A percentile compares a stretch with the other conserved stretches of the same genome.
Conservation (phyloP, 768 basidiomycete species). For the Amylocystis lapponica region DNA sequence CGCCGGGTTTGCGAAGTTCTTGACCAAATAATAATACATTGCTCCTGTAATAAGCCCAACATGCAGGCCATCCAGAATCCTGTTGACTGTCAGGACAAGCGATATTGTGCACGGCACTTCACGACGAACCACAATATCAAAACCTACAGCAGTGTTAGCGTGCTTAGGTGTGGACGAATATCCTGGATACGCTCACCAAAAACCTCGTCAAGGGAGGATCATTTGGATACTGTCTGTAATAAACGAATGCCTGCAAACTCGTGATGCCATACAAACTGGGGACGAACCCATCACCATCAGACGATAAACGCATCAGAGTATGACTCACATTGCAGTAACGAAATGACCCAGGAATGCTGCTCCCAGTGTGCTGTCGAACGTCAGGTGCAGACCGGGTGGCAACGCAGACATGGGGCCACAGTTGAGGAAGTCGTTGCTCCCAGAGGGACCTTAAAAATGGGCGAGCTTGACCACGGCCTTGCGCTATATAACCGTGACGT, state of each 20-base stretch:
- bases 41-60: slow-evolving; percentile 6
- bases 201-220: not conserved
- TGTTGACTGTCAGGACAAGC: not conserved
- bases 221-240: slow-evolving; percentile 3
- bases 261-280: slow-evolving; percentile 11
- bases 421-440: too few species aligned
- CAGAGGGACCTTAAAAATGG: too few species aligned
- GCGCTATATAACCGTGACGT: too few species aligned
- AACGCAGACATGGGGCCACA: too few species aligned
- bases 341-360: slow-evolving; percentile 15
- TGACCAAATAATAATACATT: slow-evolving; percentile 10
- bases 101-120: not conserved
- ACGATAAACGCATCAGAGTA: not conserved
- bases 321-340: slow-evolving; percentile 10
- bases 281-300: not conserved
- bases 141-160: not conserved
- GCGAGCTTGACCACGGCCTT: too few species aligned
- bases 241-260: slow-evolving; percentile 7
- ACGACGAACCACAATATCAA: not conserved
- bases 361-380: slow-evolving; percentile 13
- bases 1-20: slow-evolving; percentile 8
- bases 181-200: not conserved
- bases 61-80: slow-evolving; percentile 11
- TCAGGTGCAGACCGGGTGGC: not conserved
- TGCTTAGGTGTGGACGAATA: not conserved